A percentile compares a stretch with the other conserved stretches of the same genome.
Evolutionary conservation across 148 eudicot species (phyloP).

Genomic region (Linanthus parryae): DNA sequence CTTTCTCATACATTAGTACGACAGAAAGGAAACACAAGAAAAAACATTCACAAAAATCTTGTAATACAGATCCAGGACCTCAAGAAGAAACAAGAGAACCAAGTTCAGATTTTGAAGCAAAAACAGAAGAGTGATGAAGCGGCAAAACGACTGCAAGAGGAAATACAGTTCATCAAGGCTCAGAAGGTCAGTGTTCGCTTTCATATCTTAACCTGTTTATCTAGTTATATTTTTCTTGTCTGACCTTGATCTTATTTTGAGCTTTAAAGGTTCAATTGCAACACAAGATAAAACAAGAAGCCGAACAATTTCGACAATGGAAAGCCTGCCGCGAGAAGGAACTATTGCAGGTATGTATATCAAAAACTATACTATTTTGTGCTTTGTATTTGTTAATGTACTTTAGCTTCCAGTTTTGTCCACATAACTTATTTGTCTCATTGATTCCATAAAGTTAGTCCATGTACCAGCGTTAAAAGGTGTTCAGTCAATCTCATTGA

Average conservation of each 20-base stretch:
- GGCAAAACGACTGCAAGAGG: slow-evolving; percentile 89
- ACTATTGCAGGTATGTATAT: slow-evolving; percentile 64
- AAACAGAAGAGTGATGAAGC: slow-evolving; percentile 99
- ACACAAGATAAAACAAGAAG: slow-evolving; percentile 96
- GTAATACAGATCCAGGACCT: slow-evolving; percentile 77
- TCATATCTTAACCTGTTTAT: slow-evolving; percentile 4
- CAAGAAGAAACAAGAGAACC: slow-evolving; percentile 97
- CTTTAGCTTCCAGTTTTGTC: no score
- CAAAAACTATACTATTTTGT: not conserved
- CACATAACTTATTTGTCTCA: no score
- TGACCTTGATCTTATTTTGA: not conserved
- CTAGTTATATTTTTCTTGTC: not conserved
- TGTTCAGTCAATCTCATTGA: not conserved
- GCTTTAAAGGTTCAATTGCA: slow-evolving; percentile 83
- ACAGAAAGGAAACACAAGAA: not conserved
- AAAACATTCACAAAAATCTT: not conserved
- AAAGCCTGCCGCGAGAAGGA: slow-evolving; percentile 98
- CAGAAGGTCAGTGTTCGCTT: slow-evolving; percentile 61
- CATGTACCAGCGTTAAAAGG: no score
- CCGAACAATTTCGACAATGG: slow-evolving; percentile 98
- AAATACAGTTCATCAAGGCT: slow-evolving; percentile 89
- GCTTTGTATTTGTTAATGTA: no score
- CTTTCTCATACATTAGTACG: no score
- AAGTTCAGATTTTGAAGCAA: slow-evolving; percentile 90
- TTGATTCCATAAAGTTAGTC: no score